Conservation (phyloP, 306 rosid genomes). For the Begonia loranthoides region DNA sequence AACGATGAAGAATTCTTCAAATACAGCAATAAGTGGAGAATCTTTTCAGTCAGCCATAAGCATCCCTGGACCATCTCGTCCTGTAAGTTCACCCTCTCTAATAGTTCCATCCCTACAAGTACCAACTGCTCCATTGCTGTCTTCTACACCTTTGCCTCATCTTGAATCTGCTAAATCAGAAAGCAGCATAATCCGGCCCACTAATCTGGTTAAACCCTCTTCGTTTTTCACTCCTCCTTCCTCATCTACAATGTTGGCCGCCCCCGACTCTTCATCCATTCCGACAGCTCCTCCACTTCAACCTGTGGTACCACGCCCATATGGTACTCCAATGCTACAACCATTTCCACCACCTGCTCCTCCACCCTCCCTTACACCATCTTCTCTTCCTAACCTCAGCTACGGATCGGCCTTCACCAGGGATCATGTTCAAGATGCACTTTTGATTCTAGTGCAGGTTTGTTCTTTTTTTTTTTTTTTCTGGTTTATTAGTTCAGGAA, state of each 20-base stretch:
- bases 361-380: constrained; percentile 46
- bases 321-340: constrained; percentile 67
- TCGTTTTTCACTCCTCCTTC: constrained; percentile 38
- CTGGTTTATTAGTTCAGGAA: too few species aligned
- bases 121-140: constrained; percentile 13
- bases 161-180: constrained; percentile 26
- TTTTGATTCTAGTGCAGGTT: constrained; percentile 57
- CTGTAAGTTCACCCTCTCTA: constrained; percentile 27
- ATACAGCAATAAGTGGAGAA: constrained; percentile 16
- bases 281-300: constrained; percentile 28
- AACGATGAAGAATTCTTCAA: constrained; percentile 19
- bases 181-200: constrained; percentile 20
- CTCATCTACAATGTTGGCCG: constrained; percentile 17
- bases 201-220: constrained; percentile 66
- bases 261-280: constrained; percentile 29
- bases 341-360: constrained; percentile 60
- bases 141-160: constrained; percentile 17
- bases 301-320: constrained; percentile 46
- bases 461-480: background rate
- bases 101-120: constrained; percentile 24
- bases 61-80: constrained; percentile 15
- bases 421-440: constrained; percentile 66
- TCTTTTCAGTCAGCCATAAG: constrained; percentile 17
- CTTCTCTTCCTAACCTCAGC: constrained; percentile 17
- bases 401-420: constrained; percentile 27